Percentiles rank a stretch among this genome's conserved stretches.
These are phyloP conservation scores for Nicotiana sylvestris DNA, from an alignment of 257 asterid genomes.

Conservation along the genomic window DNA sequence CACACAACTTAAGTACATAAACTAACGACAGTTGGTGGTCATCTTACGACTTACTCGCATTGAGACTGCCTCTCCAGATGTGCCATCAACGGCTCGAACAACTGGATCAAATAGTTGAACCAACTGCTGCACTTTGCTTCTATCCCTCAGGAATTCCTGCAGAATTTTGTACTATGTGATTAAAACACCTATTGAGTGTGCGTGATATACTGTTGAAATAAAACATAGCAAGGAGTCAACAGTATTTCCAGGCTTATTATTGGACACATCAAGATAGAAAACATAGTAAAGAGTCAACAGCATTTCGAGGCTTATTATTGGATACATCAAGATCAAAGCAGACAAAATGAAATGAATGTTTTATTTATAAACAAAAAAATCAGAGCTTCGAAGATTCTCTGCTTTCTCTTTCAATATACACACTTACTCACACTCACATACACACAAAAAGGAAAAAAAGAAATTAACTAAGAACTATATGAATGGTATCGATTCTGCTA, in stretches of 20 bases:
- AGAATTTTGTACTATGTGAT: constrained; percentile 13
- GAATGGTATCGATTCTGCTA: background rate
- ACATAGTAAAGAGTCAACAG: background rate
- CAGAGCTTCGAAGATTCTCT: too few relatives aligned
- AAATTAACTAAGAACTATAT: background rate
- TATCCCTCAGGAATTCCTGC: constrained; percentile 79
- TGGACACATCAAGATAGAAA: background rate
- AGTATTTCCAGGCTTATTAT: background rate
- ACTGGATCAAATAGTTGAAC: constrained; percentile 75
- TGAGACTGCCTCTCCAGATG: constrained; percentile 80
- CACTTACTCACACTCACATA: too few relatives aligned
- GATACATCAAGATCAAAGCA: background rate
- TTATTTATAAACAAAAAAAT: background rate
- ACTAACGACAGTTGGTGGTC: background rate
- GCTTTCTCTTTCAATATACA: too few relatives aligned
- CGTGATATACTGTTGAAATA: background rate
- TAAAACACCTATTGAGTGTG: background rate
- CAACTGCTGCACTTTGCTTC: constrained; percentile 70
- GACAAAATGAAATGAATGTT: background rate
- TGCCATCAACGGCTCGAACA: constrained; percentile 62
- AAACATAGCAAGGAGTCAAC: background rate
- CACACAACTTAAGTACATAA: background rate
- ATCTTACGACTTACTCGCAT: constrained; percentile 57
- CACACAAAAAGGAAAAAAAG: background rate
- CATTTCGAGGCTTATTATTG: background rate